A percentile compares a stretch with the other conserved stretches of the same genome.
Evolutionary conservation across 208 protist species (phyloP).

Genomic region (Trichomonas tenax): DNA sequence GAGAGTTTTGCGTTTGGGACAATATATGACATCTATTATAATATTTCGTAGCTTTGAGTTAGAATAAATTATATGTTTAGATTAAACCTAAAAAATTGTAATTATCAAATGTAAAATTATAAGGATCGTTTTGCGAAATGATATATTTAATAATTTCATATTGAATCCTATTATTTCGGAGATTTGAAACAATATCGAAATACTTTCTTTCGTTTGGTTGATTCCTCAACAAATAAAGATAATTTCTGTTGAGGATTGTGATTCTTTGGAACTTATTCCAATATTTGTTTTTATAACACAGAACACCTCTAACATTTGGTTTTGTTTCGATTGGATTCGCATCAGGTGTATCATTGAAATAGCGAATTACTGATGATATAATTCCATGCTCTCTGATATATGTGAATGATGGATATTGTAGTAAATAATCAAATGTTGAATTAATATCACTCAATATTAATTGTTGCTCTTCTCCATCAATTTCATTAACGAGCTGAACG

Average conservation of each 20-base stretch:
- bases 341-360: background rate
- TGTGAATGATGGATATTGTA: background rate
- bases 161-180: background rate
- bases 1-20: no score
- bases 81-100: no score
- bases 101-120: no score
- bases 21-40: no score
- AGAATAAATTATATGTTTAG: no score
- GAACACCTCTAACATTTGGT: background rate
- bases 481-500: background rate
- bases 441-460: background rate
- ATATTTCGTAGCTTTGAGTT: no score
- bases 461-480: background rate
- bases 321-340: background rate
- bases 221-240: background rate
- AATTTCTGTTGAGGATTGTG: background rate
- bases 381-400: background rate
- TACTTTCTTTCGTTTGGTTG: background rate
- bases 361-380: background rate
- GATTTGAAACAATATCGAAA: background rate
- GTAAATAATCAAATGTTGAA: background rate
- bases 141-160: background rate
- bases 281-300: background rate
- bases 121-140: background rate
- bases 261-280: background rate